Evolutionary conservation across 139 green algal genomes (phyloP), one percentile per base, ranked within the genome.

Genomic region (Astrephomene gubernaculifera): DNA sequence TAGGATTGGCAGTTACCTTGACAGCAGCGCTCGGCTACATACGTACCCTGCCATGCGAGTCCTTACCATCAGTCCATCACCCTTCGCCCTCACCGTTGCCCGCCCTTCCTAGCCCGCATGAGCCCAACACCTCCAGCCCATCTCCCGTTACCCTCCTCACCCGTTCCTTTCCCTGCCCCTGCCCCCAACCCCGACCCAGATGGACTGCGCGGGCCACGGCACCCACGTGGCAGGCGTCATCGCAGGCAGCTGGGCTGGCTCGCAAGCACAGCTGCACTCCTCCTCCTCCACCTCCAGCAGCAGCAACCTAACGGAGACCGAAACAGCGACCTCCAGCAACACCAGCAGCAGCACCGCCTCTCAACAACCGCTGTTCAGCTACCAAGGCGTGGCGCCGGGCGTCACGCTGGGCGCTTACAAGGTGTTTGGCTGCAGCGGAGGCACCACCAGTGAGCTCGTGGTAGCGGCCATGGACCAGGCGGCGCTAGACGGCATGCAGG

Each of bases 221-320:
- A 90, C 76, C 1, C 87, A 90, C 72, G 87, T 90, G 39, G 87
- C 87, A n/a, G 87, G 87, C 3, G 81, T 90, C 72, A 83, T 90
- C 24, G 85, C 85, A 2, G 87, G 76, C 39, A 41, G 36, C 38
- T 27, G 24, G 57, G 21, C 24, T 7, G 57, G 57, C 19, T 10
- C n/a, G n/a, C n/a, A n/a, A n/a, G n/a, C n/a, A n/a, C n/a, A n/a
- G n/a, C n/a, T n/a, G n/a, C n/a, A n/a, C n/a, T n/a, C n/a, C n/a
- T n/a, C n/a, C n/a, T n/a, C n/a, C n/a, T n/a, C n/a, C n/a, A n/a
- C n/a, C n/a, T n/a, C n/a, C n/a, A n/a, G n/a, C n/a, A n/a, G n/a
- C n/a, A n/a, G n/a, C n/a, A n/a, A n/a, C n/a, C n/a, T n/a, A n/a
- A n/a, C n/a, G n/a, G n/a, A n/a, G n/a, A n/a, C n/a, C n/a, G n/a